phyloP scores from a whole-genome alignment of 306 rosid species.

The Carpinus viminea region DNA sequence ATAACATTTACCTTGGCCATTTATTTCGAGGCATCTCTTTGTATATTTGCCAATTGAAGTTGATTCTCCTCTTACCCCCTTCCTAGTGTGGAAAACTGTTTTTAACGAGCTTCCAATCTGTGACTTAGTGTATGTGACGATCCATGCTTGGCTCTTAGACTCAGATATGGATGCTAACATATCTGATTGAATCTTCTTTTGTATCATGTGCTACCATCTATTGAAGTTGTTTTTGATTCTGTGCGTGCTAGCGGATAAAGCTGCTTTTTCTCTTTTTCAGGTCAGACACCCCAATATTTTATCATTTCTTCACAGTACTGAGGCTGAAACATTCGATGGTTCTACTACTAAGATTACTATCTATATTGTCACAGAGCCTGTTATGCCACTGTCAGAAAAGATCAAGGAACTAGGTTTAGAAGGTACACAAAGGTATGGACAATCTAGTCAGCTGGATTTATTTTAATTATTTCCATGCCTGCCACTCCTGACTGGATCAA shows the following conservation, averaged over 20 bases:
- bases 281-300: constrained; percentile 98
- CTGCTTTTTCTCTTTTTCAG: constrained; percentile 48
- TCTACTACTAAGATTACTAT: constrained; percentile 75
- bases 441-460: constrained; percentile 8
- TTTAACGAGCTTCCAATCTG: background rate
- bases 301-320: constrained; percentile 94
- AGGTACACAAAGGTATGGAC: constrained; percentile 78
- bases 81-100: background rate
- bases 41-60: background rate
- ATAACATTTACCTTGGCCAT: background rate
- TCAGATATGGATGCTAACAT: no score
- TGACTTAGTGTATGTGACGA: background rate
- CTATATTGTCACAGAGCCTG: constrained; percentile 97
- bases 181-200: no score
- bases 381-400: constrained; percentile 82
- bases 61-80: background rate
- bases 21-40: background rate
- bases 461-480: background rate
- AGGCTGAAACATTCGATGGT: constrained; percentile 68
- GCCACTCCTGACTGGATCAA: background rate
- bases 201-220: background rate
- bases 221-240: background rate
- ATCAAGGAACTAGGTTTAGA: constrained; percentile 81
- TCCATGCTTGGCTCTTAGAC: background rate
- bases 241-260: background rate